Base-by-base conservation (phyloP, 2,329 filamentous ascomycete genomes). In the Nothophoma quercina region DNA sequence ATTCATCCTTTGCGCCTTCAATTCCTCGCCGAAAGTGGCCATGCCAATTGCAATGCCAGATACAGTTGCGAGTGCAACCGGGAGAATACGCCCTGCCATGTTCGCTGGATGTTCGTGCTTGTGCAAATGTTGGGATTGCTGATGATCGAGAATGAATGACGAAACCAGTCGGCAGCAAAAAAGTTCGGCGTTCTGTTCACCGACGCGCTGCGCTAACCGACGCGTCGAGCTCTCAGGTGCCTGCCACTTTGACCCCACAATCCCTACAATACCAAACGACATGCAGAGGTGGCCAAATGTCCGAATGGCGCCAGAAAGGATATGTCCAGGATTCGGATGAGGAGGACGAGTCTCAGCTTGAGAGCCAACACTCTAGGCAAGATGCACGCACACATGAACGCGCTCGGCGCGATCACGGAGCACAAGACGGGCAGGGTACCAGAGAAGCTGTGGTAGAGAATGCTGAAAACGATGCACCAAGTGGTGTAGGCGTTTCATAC, bases 241-340 rank as follows among this genome's bases (percentile, higher is more conserved):
- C 43, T 55, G 30, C 48, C 50, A 51, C 55, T 53, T 43, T 50
- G 48, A 55, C 58, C 54, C 60, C 59, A 55, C 58, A 56, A 45
- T 46, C 52, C 36, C 56, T 51, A 26, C 38, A 47, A 34, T 39
- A 35, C 56, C 47, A 49, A 56, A 56, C 69, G 71, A 71, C 47
- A 75, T 75, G 73, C 65, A 64, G 60, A 62, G 56, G 36, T 47
- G 63, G 55, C 63, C 70, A 67, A 76, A 81, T 81, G 79, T 79
- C 73, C 69, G 70, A 71, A 72, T 81, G 79, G 79, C 74, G 77
- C 62, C 70, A 75, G 62, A 74, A 70, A 69, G 79, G 79, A 60
- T 80, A 76, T 70, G 79, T 81, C 59, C 74, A 72, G 69, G 79
- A 81, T 67, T 81, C 79, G 54, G 79, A 81, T 72, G 79, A 80